Base-by-base conservation (phyloP, 2,329 filamentous ascomycete genomes). In the Fusarium verticillioides region DNA sequence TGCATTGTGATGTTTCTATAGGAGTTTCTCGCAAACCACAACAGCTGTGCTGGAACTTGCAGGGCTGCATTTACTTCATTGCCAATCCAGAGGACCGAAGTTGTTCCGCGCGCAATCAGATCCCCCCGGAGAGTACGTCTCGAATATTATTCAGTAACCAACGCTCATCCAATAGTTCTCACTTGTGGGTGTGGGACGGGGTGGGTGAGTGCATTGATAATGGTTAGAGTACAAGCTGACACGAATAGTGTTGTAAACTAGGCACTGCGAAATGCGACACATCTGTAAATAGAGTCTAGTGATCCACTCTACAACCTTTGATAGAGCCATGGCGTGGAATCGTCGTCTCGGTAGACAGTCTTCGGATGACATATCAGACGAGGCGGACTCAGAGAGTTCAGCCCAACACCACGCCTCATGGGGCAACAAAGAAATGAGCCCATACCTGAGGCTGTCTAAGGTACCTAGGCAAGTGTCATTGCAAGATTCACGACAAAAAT, bases 21-120 rank as follows among this genome's bases (percentile, higher is more conserved):
- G 36, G n/a, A 23, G 28, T 10, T 40, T 62, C 23, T 60, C 44
- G 36, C 23, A 23, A 49, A 26, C 49, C 62, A 40, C 32, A 70
- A 10, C 52, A 53, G 11, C 28, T 70, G 57, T 42, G 61, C 39
- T 50, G 30, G 56, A 36, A 53, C 59, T 40, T 59, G 39, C 47
- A 62, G 32, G 23, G 18, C 58, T 23, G 19, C 54, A 42, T 47
- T 11, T 23, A 34, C 40, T 58, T 53, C 49, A 64, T 36, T 40
- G 26, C 19, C 44, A 34, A 46, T 52, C n/a, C n/a, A n/a, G n/a
- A n/a, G n/a, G n/a, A n/a, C n/a, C n/a, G 7, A 36, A n/a, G 18
- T 9, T 46, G 21, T 34, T 13, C 19, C n/a, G 19, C 26, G 30
- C n/a, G 36, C 23, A 26, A 40, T n/a, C 9, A 21, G 40, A 23